Base-by-base conservation (phyloP, 1,284 basidiomycete genomes). In the Gomphus sp. region DNA sequence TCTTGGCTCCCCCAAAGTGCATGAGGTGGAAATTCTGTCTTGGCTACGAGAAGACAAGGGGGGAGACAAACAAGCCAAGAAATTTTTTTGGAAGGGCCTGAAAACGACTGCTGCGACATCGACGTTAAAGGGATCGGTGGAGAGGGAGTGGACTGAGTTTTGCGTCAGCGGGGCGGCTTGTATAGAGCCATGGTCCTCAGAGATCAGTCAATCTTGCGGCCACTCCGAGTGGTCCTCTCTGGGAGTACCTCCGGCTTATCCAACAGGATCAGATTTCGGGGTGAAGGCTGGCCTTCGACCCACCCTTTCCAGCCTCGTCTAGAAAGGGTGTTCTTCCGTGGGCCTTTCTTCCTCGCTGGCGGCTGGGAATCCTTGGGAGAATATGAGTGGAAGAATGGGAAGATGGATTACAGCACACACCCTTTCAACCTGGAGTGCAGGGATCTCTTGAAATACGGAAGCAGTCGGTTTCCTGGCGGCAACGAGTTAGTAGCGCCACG, bases 301-400 rank as follows among this genome's bases (percentile, higher is more conserved):
- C 57, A 58, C 9, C 57, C 57, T 44, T 58, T 58, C 57, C 57
- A 58, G 4, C 57, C 57, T 22, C 53, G 52, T 43, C 53, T 58
- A 14, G 34, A 4, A 16, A 50, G 50, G 7, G 53, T 41, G 22
- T 58, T 58, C n/a, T 58, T 58, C 12, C 57, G 50, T 2, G 37
- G 34, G 3, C 57, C 57, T 2, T 50, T 48, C n/a, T 25, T 58
- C 33, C 5, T 50, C 2, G 31, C 11, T 2, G 16, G 33, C 16
- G 28, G n/a, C 33, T 31, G 48, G 3, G 34, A n/a, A 33, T 34
- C 8, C 28, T 5, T n/a, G 5, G 7, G 28, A 14, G 12, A 34
- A 12, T 4, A 4, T 34, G 6, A 50, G 33, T 8, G 28, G 4
- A 14, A 45, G 18, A 22, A 22, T 18, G 34, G 6, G 14, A 18